Base-by-base conservation (phyloP, 805 yeast genomes). In the Grigorovia jiainica region DNA sequence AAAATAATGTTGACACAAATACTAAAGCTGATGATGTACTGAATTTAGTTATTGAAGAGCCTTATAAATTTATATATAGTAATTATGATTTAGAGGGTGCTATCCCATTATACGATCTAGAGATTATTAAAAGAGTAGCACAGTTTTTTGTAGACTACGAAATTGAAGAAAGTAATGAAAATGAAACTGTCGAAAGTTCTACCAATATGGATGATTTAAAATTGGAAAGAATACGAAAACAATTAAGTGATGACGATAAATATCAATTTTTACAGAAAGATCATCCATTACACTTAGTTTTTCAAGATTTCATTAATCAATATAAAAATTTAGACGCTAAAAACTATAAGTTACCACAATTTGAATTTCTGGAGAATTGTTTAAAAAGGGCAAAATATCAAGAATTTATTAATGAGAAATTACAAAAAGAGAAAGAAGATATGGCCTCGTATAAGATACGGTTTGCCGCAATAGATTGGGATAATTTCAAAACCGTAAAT, bases 391-490 rank as follows among this genome's bases (percentile, higher is more conserved):
- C 94, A 0, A 75, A 73, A 46, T 74, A 67, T 53, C 63, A 59
- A 20, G 67, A 65, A 13, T 54, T 57, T 18, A 45, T 63, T 24
- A 66, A 65, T 17, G 64, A 60, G 17, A 48, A 70, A 40, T 55
- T 54, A 5, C 59, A 65, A 36, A 66, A 66, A 41, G 64, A 64
- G 7, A 56, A 56, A 30, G 51, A 56, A 45, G 50, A 49, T 45
- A 59, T 68, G 50, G 61, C 63, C 45, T 47, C 58, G 41, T 39
- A 60, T 55, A 70, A 70, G 43, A 49, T 76, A 5, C 79, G 73
- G 34, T 85, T 72, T 61, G 86, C 89, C 0, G 73, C 82, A 8
- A 79, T 87, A 18, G 87, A 89, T 61, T 90, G 98, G 98, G 79
- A 79, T 43, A 85, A 83, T 47, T 90, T 89, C 55, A 85, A 20